Conservation (phyloP, 202 grass and related monocot genomes). For the Zizania palustris region DNA sequence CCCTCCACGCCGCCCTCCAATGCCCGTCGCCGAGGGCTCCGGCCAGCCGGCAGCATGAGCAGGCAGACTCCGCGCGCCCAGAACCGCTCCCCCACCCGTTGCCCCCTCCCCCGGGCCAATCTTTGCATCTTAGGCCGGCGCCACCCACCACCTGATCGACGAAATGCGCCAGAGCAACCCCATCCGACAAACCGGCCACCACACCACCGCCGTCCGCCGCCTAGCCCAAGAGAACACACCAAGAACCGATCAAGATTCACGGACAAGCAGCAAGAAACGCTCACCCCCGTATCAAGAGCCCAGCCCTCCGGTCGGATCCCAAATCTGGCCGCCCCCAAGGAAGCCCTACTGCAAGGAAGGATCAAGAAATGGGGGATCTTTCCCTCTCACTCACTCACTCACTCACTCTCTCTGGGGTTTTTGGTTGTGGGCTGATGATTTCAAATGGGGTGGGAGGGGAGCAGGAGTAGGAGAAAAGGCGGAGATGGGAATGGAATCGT, state of each 20-base stretch:
- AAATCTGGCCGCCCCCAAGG: slow-evolving; percentile 37
- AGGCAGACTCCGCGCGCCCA: slow-evolving; percentile 52
- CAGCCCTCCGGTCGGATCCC: slow-evolving; percentile 35
- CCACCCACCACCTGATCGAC: slow-evolving; percentile 43
- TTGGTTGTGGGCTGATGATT: slow-evolving; percentile 32
- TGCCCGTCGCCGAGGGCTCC: slow-evolving; percentile 51
- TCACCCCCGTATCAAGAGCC: not conserved
- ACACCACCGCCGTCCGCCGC: slow-evolving; percentile 6
- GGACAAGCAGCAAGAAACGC: slow-evolving; percentile 14
- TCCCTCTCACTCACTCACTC: slow-evolving; percentile 15
- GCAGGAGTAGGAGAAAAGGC: slow-evolving; percentile 23
- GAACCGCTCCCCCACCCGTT: slow-evolving; percentile 53
- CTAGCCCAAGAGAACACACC: not conserved
- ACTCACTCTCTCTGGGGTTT: slow-evolving; percentile 21
- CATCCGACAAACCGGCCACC: not conserved
- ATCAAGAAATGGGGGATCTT: slow-evolving; percentile 43
- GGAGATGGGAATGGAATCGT: slow-evolving; percentile 54
- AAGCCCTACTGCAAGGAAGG: slow-evolving; percentile 5
- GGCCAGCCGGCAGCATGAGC: slow-evolving; percentile 52
- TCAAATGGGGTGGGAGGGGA: slow-evolving; percentile 46
- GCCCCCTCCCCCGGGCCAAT: slow-evolving; percentile 38
- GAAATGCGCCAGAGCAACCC: slow-evolving; percentile 44
- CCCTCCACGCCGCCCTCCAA: slow-evolving; percentile 27
- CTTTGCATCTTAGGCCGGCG: slow-evolving; percentile 64
- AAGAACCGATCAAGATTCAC: slow-evolving; percentile 32